Conservation (phyloP, 306 rosid species). For the Dalbergia cultrata region DNA sequence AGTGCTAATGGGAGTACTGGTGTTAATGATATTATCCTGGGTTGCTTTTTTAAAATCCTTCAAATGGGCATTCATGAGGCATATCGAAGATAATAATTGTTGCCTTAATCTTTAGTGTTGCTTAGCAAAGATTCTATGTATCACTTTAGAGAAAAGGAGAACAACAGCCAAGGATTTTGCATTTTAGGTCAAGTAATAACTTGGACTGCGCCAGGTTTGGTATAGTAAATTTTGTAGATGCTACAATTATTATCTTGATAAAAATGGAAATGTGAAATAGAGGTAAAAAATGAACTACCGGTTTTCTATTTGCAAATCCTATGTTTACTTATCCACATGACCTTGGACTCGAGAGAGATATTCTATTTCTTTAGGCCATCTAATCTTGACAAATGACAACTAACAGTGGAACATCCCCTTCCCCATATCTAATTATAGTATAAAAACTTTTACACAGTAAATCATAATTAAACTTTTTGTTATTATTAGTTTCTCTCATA, state of each 20-base stretch:
- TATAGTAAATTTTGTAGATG: constrained; percentile 17
- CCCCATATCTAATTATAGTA: no score
- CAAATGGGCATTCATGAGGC: constrained; percentile 29
- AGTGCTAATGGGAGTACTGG: not conserved
- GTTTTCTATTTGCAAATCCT: not conserved
- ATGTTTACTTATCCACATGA: not conserved
- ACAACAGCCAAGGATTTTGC: constrained; percentile 3
- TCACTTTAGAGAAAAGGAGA: not conserved
- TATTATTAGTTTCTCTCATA: no score
- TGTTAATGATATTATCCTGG: constrained; percentile 8
- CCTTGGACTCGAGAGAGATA: not conserved
- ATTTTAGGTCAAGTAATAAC: not conserved
- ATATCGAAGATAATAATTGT: not conserved
- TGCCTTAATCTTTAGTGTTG: constrained; percentile 1
- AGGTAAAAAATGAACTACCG: not conserved
- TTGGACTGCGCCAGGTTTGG: not conserved
- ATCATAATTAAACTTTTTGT: no score
- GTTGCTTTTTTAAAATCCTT: constrained; percentile 28
- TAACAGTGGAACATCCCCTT: not conserved
- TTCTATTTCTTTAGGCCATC: not conserved
- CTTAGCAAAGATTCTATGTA: not conserved
- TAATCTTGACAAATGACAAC: not conserved
- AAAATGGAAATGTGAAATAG: not conserved
- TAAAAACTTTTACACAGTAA: no score
- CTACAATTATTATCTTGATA: constrained; percentile 22